phyloP scores from a whole-genome alignment of 176 grass and related monocot genomes.

The Luzula sylvatica region DNA sequence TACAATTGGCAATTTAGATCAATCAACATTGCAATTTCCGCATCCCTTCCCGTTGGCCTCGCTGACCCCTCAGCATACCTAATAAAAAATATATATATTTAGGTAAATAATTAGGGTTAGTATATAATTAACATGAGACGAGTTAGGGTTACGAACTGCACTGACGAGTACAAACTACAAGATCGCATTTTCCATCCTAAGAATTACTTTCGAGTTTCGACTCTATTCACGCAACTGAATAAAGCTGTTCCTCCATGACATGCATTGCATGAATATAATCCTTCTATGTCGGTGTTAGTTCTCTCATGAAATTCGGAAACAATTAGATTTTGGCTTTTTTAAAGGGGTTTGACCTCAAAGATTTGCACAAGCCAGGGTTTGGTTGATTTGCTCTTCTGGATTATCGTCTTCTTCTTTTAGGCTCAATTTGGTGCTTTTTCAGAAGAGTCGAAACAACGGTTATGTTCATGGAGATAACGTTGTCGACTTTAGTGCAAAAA shows the following conservation, averaged over 20 bases:
- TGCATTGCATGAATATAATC: constrained; percentile 85
- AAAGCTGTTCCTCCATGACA: constrained; percentile 95
- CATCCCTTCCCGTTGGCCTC: constrained; percentile 80
- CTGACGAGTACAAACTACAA: constrained; percentile 97
- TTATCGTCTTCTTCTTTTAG: constrained; percentile 75
- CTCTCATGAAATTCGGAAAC: constrained; percentile 41
- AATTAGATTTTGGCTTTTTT: constrained; percentile 4
- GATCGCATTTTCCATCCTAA: constrained; percentile 81
- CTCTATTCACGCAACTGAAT: constrained; percentile 92
- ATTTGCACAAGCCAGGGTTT: constrained; percentile 92
- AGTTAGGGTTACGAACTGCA: constrained; percentile 37
- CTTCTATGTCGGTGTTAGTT: constrained; percentile 90
- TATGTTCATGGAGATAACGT: constrained; percentile 96
- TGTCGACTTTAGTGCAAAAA: constrained; percentile 78
- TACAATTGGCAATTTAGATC: constrained; percentile 80
- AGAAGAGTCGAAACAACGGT: constrained; percentile 72
- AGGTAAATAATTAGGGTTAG: too few relatives aligned
- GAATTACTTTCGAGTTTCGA: constrained; percentile 91
- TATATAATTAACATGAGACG: too few relatives aligned
- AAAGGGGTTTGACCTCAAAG: constrained; percentile 53
- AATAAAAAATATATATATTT: background rate
- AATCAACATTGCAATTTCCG: constrained; percentile 91
- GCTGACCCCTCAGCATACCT: constrained; percentile 95
- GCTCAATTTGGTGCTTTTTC: constrained; percentile 71
- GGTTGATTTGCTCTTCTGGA: constrained; percentile 95